Percentiles rank a stretch among this genome's conserved stretches.
These are phyloP conservation scores for Anastatica hierochuntica DNA, from an alignment of 345 rosid genomes.

Conservation along the genomic window DNA sequence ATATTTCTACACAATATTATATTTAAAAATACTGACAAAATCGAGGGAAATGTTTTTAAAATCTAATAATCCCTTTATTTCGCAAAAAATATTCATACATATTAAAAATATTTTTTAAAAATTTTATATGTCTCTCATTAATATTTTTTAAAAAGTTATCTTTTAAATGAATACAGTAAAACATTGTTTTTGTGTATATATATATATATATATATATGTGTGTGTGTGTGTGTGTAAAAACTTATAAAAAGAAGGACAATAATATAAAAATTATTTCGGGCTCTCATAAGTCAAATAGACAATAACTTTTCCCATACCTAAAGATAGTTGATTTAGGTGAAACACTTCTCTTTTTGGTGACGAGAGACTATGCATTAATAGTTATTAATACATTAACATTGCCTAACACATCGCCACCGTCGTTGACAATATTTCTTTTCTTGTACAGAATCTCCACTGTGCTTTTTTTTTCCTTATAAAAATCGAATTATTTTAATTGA, in stretches of 20 bases:
- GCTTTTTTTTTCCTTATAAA: neutral
- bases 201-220: neutral
- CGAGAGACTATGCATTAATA: neutral
- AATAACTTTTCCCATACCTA: slow-evolving; percentile 6
- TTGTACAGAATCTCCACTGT: too few relatives aligned
- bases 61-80: too few relatives aligned
- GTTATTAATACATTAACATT: neutral
- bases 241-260: neutral
- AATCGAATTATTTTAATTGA: too few relatives aligned
- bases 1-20: too few relatives aligned
- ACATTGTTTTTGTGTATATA: too few relatives aligned
- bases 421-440: slow-evolving; percentile 5
- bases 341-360: neutral
- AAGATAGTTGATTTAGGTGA: slow-evolving; percentile 1
- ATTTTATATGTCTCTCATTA: too few relatives aligned
- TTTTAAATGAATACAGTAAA: too few relatives aligned
- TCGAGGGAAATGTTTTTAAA: neutral
- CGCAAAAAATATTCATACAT: too few relatives aligned
- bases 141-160: too few relatives aligned
- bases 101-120: too few relatives aligned
- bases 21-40: neutral
- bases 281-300: neutral
- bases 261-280: neutral
- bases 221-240: neutral
- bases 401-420: slow-evolving; percentile 19